Evolutionary conservation across 163 green algal genomes (phyloP).

Genomic region (Chlamydomonas reinhardtii): DNA sequence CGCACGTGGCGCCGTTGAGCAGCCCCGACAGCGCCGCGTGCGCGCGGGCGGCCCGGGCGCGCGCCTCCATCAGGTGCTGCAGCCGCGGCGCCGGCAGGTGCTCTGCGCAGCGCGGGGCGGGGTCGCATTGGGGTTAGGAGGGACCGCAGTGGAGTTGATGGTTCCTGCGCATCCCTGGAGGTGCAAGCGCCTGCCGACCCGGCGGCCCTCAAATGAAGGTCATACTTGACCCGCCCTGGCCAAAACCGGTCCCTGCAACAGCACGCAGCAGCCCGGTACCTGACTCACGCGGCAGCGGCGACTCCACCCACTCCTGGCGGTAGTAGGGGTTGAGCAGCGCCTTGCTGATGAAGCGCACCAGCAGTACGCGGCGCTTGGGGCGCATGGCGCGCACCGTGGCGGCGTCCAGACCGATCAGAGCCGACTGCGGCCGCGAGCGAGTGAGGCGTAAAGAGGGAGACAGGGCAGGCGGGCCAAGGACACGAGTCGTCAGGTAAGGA

Average conservation of each 20-base stretch:
- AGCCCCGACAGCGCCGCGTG: conserved; percentile 55
- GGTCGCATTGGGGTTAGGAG: no score
- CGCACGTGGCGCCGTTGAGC: conserved; percentile 59
- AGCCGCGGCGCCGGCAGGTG: conserved; percentile 53
- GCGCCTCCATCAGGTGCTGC: conserved; percentile 52
- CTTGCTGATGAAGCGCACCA: conserved; percentile 68
- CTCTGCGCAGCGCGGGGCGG: not conserved
- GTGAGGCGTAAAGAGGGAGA: no score
- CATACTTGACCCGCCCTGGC: no score
- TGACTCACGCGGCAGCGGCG: conserved; percentile 42
- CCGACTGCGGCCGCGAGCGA: conserved; percentile 38
- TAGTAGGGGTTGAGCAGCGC: conserved; percentile 81
- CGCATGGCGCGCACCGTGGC: conserved; percentile 57
- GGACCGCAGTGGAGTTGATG: no score
- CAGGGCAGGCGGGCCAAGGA: no score
- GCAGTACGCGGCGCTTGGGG: conserved; percentile 63
- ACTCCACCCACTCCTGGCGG: conserved; percentile 66
- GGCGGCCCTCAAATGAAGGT: no score
- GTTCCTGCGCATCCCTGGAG: no score
- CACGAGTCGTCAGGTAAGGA: no score
- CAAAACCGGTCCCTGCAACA: no score
- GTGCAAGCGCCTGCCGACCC: no score
- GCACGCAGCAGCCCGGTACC: no score
- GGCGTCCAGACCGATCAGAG: conserved; percentile 56
- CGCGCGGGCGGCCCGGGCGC: conserved; percentile 37